Conservation (phyloP, 2,329 filamentous ascomycete genomes). For the Triangularia setosa region DNA sequence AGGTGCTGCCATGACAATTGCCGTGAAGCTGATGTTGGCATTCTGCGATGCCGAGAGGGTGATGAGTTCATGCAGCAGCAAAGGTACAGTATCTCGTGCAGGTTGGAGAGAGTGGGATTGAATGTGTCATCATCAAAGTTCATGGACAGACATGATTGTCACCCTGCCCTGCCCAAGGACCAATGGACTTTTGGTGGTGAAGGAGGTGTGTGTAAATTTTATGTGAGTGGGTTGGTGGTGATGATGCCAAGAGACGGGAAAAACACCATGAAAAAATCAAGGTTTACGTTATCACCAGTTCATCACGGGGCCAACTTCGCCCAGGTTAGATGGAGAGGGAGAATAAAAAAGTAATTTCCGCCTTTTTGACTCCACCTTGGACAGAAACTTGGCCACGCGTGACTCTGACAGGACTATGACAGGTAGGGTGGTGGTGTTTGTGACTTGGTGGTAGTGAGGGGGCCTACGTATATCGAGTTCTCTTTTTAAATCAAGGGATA, state of each 20-base stretch:
- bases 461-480: neutral
- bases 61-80: neutral
- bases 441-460: neutral
- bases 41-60: neutral
- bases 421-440: neutral
- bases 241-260: neutral
- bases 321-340: neutral
- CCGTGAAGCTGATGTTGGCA: neutral
- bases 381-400: neutral
- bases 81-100: neutral
- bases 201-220: neutral
- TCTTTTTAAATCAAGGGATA: neutral
- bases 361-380: neutral
- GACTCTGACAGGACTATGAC: neutral
- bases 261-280: neutral
- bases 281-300: neutral
- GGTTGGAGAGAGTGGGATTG: neutral
- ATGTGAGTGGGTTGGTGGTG: neutral
- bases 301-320: neutral
- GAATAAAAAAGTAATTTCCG: neutral
- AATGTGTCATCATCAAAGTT: neutral
- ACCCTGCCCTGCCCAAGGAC: neutral
- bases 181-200: neutral
- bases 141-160: neutral
- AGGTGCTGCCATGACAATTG: neutral